Base-by-base conservation (phyloP, 2,329 filamentous ascomycete genomes). In the Sphaceloma murrayae region DNA sequence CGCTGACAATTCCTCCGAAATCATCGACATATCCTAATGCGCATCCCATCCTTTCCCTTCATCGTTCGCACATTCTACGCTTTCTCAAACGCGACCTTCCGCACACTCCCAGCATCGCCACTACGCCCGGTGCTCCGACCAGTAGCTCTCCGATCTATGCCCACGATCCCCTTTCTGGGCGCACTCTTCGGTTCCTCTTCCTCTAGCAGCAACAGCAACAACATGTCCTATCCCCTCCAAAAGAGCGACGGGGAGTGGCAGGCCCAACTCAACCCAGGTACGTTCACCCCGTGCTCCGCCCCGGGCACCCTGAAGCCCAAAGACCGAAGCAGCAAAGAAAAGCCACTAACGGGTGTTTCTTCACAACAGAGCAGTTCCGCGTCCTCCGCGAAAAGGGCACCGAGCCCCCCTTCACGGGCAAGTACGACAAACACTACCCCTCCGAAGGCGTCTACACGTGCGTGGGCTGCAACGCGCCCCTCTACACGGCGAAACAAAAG, bases 401-500 rank as follows among this genome's bases (percentile, higher is more conserved):
- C 34, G 93, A 98, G 62, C 66, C 76, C 2, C 77, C 89, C 11
- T 80, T 77, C 53, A 79, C 81, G 4, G 88, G 89, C 57, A 77
- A 82, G 62, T 95, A 83, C 62, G 82, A 98, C 69, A 86, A 89
- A 62, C 87, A 95, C 70, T 75, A 80, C 60, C 79, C 87, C 1
- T 64, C 73, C 0, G 59, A 73, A 4, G 93, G 91, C 46, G 42
- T 86, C 45, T 98, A 96, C 68, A 79, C 73, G 34, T 98, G 91
- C 65, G 85, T 84, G 13, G 91, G 77, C 43, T 98, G 91, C 71
- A 64, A 80, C 19, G 75, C 87, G 5, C 88, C 91, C 4, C 77
- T 98, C 13, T 98, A 98, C 75, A 89, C 80, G 63, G 88, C 91
- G 19, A 74, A 74, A 51, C 88, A 94, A 67, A 98, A 98, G 65